Conservation (phyloP, 2,329 filamentous ascomycete genomes). For the Penicillium polonicum region DNA sequence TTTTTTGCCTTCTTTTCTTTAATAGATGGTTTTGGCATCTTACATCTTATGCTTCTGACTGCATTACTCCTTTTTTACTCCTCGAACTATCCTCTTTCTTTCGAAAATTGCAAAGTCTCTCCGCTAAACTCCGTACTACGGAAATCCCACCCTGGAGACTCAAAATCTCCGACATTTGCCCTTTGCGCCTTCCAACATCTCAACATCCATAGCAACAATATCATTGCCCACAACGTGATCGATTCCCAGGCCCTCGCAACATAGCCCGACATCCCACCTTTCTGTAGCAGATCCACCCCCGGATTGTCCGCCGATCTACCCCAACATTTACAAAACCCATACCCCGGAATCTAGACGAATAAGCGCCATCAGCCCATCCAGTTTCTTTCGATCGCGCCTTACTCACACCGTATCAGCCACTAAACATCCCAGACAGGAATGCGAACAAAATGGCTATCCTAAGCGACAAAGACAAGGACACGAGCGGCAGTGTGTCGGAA, state of each 20-base stretch:
- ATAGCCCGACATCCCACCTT: background rate
- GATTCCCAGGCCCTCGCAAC: background rate
- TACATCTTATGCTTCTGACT: background rate
- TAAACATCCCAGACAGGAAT: conserved; percentile 1
- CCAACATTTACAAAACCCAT: background rate
- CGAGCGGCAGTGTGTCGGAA: conserved; percentile 9
- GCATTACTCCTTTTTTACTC: background rate
- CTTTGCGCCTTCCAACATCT: background rate
- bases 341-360: background rate
- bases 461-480: conserved; percentile 14
- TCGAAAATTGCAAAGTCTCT: background rate
- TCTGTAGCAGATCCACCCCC: conserved; percentile 1
- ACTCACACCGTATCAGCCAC: background rate
- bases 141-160: background rate
- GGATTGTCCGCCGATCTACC: background rate
- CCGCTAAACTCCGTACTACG: background rate
- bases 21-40: background rate
- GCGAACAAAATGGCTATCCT: conserved; percentile 14
- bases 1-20: background rate
- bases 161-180: background rate
- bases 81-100: background rate
- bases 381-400: background rate
- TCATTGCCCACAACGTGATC: background rate
- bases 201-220: conserved; percentile 4
- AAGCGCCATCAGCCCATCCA: background rate